Evolutionary conservation across 2,329 filamentous ascomycete genomes (phyloP).

Genomic region (Epichloe gansuensis): DNA sequence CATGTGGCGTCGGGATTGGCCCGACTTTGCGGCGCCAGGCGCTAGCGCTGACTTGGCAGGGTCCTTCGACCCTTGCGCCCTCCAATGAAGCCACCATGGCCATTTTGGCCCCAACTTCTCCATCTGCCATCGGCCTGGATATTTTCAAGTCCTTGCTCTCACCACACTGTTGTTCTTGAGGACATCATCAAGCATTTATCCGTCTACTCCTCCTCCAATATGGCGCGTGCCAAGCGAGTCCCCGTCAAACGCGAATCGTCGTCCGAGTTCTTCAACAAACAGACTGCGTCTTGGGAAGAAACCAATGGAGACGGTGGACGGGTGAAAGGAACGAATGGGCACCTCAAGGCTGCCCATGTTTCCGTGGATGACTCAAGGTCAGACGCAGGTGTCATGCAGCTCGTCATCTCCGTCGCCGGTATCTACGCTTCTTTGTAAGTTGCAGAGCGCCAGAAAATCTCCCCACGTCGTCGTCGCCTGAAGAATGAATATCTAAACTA

Average conservation of each 20-base stretch:
- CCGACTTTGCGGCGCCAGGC: neutral
- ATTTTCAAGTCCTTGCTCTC: neutral
- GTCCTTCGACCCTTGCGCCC: too few relatives aligned
- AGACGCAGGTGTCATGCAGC: slow-evolving; percentile 56
- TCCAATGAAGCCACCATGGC: slow-evolving; percentile 6
- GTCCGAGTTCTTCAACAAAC: slow-evolving; percentile 49
- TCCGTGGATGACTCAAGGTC: slow-evolving; percentile 13
- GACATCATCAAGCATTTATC: neutral
- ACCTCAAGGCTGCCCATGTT: neutral
- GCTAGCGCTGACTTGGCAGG: neutral
- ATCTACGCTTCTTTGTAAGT: slow-evolving; percentile 94
- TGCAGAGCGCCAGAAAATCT: neutral
- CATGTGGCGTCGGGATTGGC: too few relatives aligned
- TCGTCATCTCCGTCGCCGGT: slow-evolving; percentile 77
- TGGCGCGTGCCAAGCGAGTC: slow-evolving; percentile 62
- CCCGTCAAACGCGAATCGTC: slow-evolving; percentile 54
- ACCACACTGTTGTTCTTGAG: too few relatives aligned
- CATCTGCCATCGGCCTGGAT: slow-evolving; percentile 1
- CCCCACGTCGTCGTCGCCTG: neutral
- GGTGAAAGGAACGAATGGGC: neutral
- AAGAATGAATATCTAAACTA: neutral
- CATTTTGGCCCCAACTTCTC: neutral
- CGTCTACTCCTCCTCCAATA: slow-evolving; percentile 18
- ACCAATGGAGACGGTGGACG: slow-evolving; percentile 17
- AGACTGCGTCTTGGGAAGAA: slow-evolving; percentile 24